Conservation (phyloP, 2,329 filamentous ascomycete species). For the Hypoxylon sp. region DNA sequence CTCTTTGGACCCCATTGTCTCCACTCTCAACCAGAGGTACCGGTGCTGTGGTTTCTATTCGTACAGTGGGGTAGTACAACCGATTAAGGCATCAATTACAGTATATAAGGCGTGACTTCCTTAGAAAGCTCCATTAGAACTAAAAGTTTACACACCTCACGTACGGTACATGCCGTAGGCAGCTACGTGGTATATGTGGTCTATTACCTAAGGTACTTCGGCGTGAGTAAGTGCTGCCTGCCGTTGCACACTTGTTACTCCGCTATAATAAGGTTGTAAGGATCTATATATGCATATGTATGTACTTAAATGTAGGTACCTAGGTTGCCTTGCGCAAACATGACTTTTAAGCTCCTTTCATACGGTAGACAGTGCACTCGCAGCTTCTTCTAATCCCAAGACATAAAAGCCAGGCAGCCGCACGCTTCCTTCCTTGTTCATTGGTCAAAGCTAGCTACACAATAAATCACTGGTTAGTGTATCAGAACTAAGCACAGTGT, state of each 20-base stretch:
- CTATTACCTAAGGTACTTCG: not conserved
- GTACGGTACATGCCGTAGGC: not conserved
- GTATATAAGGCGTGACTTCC: not conserved
- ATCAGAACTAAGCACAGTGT: not conserved
- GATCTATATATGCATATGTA: not conserved
- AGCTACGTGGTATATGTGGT: not conserved
- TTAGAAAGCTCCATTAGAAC: not conserved
- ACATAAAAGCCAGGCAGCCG: not conserved
- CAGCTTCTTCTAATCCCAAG: no score
- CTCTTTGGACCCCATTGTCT: not conserved
- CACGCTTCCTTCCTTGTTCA: not conserved
- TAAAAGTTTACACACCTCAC: not conserved
- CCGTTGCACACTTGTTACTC: not conserved
- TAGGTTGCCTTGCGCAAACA: not conserved
- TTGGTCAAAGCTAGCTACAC: not conserved
- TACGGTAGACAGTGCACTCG: no score
- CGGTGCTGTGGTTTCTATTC: not conserved
- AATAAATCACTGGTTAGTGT: slow-evolving; percentile 1
- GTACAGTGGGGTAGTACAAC: not conserved
- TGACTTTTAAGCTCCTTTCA: not conserved
- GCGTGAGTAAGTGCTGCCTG: slow-evolving; percentile 12
- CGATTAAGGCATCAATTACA: not conserved
- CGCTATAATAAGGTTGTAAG: not conserved
- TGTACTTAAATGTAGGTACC: no score
- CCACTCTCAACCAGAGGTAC: not conserved